Conservation (phyloP, 1,284 basidiomycete species). For the Trichosporon sp. region DNA sequence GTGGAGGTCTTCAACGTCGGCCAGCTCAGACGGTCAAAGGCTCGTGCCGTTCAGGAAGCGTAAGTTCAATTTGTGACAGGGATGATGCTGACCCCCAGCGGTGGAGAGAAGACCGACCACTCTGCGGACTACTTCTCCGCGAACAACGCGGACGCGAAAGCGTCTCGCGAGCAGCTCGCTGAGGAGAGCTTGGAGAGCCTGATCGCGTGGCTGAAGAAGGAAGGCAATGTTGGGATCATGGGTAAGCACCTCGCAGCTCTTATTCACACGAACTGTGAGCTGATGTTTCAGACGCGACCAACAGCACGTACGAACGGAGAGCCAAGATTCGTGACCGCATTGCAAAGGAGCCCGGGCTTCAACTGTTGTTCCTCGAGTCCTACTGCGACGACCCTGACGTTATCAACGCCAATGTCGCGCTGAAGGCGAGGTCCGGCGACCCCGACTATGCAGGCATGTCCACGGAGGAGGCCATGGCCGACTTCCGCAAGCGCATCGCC, state of each 20-base stretch:
- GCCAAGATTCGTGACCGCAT: conserved; percentile 76
- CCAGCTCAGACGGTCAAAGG: conserved; percentile 83
- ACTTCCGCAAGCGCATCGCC: conserved; percentile 86
- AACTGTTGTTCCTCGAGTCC: conserved; percentile 90
- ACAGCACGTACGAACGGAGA: conserved; percentile 76
- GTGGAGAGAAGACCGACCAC: conserved; percentile 65
- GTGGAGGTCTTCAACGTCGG: conserved; percentile 99
- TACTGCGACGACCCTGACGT: conserved; percentile 89
- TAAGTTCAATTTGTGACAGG: neutral
- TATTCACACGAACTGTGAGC: neutral
- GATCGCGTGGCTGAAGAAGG: conserved; percentile 91
- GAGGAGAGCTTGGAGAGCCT: conserved; percentile 91
- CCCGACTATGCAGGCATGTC: conserved; percentile 93
- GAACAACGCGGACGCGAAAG: conserved; percentile 71
- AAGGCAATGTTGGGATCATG: conserved; percentile 97
- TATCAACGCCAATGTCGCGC: conserved; percentile 89
- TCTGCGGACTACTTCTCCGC: conserved; percentile 89
- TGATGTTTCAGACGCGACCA: conserved; percentile 72
- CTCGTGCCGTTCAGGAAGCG: conserved; percentile 49
- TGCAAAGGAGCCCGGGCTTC: conserved; percentile 82
- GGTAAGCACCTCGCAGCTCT: conserved; percentile 54
- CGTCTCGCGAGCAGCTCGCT: conserved; percentile 75
- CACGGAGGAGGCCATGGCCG: conserved; percentile 75
- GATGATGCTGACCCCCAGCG: conserved; percentile 62
- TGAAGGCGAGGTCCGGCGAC: conserved; percentile 94